These are phyloP conservation scores for Kondoa malvinella DNA, from an alignment of 768 basidiomycete genomes.

Conservation along the genomic window DNA sequence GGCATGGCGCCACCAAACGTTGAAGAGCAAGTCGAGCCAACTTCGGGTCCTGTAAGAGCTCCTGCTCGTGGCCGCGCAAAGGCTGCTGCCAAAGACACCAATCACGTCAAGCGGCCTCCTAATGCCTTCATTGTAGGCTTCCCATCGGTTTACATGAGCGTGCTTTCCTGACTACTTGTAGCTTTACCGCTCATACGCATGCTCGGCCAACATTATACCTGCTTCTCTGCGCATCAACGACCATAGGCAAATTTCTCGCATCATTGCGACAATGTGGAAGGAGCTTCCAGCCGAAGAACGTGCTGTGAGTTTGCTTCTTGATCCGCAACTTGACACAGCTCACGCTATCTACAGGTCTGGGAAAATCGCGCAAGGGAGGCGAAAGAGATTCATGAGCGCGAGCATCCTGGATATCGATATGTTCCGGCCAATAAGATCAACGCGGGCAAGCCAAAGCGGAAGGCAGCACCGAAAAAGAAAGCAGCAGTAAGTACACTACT, in stretches of 20 bases:
- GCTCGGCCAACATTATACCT: constrained; percentile 1
- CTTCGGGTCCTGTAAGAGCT: not conserved
- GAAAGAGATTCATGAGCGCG: not conserved
- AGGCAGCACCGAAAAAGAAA: not conserved
- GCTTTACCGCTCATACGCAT: not conserved
- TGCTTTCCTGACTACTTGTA: not conserved
- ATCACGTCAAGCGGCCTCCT: constrained; percentile 7
- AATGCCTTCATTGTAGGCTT: constrained; percentile 2
- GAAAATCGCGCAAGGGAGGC: not conserved
- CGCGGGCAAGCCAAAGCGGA: not conserved
- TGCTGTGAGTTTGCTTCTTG: not conserved
- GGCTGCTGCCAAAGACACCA: not conserved
- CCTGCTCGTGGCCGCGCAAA: not conserved
- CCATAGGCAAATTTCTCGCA: constrained; percentile 5
- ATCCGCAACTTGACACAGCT: not conserved
- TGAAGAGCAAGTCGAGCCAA: not conserved
- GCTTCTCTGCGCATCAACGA: constrained; percentile 9
- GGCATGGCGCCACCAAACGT: not conserved
- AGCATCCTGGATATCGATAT: constrained; percentile 3
- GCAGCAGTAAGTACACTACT: not conserved
- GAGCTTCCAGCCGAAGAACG: not conserved
- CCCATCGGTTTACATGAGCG: not conserved
- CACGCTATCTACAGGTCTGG: not conserved
- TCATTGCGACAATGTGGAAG: constrained; percentile 6
- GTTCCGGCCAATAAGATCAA: not conserved